phyloP scores from a whole-genome alignment of 78 protist genomes.

The Guillardia theta region DNA sequence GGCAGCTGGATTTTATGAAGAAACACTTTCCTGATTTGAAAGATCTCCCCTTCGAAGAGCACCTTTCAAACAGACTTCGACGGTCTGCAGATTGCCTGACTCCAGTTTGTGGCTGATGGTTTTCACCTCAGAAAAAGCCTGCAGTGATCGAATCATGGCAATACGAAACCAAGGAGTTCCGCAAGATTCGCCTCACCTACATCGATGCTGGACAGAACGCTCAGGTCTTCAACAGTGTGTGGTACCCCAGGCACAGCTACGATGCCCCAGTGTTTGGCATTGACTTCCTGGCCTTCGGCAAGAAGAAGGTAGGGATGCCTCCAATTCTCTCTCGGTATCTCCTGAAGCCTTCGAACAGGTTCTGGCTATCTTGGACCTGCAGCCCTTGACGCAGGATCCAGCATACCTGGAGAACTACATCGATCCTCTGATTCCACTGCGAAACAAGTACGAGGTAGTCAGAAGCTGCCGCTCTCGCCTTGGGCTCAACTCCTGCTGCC shows the following conservation, averaged over 20 bases:
- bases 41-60: background rate
- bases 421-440: background rate
- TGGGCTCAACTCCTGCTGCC: too few species aligned
- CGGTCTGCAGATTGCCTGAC: background rate
- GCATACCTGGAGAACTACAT: background rate
- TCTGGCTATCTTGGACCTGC: background rate
- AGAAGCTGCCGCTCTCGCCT: too few species aligned
- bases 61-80: background rate
- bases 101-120: background rate
- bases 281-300: background rate
- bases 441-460: background rate
- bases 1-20: background rate
- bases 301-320: background rate
- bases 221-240: conserved; percentile 23
- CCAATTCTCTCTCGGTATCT: background rate
- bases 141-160: conserved; percentile 39
- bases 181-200: conserved; percentile 9
- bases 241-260: background rate
- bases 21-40: background rate
- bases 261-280: conserved; percentile 8
- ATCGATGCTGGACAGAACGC: conserved; percentile 14
- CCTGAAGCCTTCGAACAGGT: background rate
- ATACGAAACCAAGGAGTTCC: background rate
- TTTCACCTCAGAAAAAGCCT: background rate
- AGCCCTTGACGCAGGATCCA: background rate